phyloP scores from a whole-genome alignment of 495 filamentous ascomycete species.

The Aspergillus carlsbadensis region DNA sequence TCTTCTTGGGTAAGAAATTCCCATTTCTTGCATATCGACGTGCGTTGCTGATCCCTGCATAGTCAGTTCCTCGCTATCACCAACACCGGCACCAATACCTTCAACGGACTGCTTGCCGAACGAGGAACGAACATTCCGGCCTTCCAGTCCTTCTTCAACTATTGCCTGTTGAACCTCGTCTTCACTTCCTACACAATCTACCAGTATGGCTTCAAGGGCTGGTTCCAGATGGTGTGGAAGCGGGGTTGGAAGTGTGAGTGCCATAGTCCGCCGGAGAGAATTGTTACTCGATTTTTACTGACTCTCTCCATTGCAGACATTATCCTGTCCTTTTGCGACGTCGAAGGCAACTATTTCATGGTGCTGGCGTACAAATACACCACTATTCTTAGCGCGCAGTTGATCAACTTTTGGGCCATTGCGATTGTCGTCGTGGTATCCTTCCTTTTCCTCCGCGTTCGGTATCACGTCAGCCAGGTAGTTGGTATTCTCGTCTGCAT shows the following conservation, averaged over 20 bases:
- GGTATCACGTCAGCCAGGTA: constrained; percentile 84
- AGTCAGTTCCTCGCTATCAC: constrained; percentile 84
- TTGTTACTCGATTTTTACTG: constrained; percentile 1
- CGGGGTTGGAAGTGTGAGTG: constrained; percentile 82
- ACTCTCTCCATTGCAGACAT: constrained; percentile 52
- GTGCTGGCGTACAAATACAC: constrained; percentile 94
- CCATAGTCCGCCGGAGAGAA: not conserved
- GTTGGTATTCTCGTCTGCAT: constrained; percentile 85
- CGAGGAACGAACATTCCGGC: constrained; percentile 84
- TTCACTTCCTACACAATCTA: constrained; percentile 84
- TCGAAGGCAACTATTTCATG: constrained; percentile 96
- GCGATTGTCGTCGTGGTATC: constrained; percentile 87
- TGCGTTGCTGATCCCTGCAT: not conserved
- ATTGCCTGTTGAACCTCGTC: constrained; percentile 76
- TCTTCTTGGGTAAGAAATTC: constrained; percentile 61
- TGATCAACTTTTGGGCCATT: constrained; percentile 99
- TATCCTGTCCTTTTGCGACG: constrained; percentile 88
- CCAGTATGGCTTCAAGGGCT: constrained; percentile 73
- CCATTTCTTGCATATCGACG: not conserved
- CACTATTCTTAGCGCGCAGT: constrained; percentile 83
- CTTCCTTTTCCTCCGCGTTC: constrained; percentile 75
- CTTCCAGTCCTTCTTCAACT: constrained; percentile 95
- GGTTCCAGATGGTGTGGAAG: constrained; percentile 56
- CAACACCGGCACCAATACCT: constrained; percentile 87
- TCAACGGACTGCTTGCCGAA: constrained; percentile 69